phyloP scores from a whole-genome alignment of 306 rosid genomes.

The Ceratonia siliqua region DNA sequence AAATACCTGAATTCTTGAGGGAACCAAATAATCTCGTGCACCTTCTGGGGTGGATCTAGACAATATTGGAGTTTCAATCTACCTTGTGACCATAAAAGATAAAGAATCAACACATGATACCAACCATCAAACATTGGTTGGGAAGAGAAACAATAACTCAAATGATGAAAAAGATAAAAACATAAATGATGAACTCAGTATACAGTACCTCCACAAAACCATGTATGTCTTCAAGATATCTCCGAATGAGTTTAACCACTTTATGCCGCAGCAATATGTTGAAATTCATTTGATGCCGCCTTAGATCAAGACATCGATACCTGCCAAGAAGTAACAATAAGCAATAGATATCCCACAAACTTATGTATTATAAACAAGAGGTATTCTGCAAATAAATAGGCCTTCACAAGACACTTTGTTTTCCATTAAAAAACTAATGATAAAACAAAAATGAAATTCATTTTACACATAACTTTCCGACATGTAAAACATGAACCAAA shows the following conservation, averaged over 20 bases:
- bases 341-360: constrained; percentile 26
- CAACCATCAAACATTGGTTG: constrained; percentile 5
- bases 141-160: not conserved
- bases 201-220: constrained; percentile 90
- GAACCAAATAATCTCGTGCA: constrained; percentile 97
- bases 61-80: constrained; percentile 99
- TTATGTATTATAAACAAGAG: not conserved
- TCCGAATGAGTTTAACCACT: constrained; percentile 85
- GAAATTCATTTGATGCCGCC: constrained; percentile 80
- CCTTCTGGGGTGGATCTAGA: constrained; percentile 98
- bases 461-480: not conserved
- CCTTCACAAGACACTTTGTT: not conserved
- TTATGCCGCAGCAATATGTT: constrained; percentile 83
- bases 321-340: constrained; percentile 46
- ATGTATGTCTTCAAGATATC: constrained; percentile 80
- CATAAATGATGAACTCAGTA: constrained; percentile 23
- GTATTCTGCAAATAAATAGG: not conserved
- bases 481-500: not conserved
- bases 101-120: constrained; percentile 48
- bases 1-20: constrained; percentile 94
- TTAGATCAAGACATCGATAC: constrained; percentile 89
- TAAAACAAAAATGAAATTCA: not conserved
- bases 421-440: not conserved
- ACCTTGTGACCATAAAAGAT: constrained; percentile 69
- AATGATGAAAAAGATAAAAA: constrained; percentile 3